Conservation (phyloP, 495 filamentous ascomycete species). For the Tuber borchii region DNA sequence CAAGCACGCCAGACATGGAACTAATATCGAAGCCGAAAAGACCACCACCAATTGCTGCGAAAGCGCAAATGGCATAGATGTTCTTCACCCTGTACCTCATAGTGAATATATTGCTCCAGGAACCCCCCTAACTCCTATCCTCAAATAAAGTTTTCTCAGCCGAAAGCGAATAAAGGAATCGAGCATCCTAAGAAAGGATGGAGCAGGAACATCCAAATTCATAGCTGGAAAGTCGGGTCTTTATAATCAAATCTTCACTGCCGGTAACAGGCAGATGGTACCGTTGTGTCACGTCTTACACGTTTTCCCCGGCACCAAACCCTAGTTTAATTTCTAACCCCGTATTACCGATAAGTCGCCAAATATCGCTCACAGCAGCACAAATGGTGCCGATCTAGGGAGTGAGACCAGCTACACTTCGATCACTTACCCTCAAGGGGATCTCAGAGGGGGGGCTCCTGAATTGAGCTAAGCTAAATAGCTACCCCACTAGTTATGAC, state of each 20-base stretch:
- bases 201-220: not conserved
- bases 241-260: not conserved
- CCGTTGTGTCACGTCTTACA: not conserved
- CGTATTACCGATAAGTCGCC: not conserved
- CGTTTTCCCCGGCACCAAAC: not conserved
- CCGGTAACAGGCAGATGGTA: not conserved
- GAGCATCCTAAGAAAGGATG: not conserved
- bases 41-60: constrained; percentile 57
- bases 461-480: not conserved
- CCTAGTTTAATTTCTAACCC: not conserved
- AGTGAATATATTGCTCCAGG: constrained; percentile 5
- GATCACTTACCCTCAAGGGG: not conserved
- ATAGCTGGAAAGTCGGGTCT: not conserved
- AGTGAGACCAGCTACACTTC: not conserved
- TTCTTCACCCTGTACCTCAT: constrained; percentile 47
- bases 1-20: constrained; percentile 63
- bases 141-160: not conserved
- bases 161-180: not conserved
- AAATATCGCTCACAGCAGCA: not conserved
- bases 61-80: constrained; percentile 57
- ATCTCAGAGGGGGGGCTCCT: constrained; percentile 10
- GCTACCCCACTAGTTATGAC: not conserved
- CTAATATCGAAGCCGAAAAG: constrained; percentile 67
- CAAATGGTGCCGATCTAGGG: not conserved
- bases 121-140: not conserved